Percentiles rank a stretch among this genome's conserved stretches.
These are phyloP conservation scores for Phialocephala subalpina DNA, from an alignment of 2,329 filamentous ascomycete genomes.

Conservation along the genomic window DNA sequence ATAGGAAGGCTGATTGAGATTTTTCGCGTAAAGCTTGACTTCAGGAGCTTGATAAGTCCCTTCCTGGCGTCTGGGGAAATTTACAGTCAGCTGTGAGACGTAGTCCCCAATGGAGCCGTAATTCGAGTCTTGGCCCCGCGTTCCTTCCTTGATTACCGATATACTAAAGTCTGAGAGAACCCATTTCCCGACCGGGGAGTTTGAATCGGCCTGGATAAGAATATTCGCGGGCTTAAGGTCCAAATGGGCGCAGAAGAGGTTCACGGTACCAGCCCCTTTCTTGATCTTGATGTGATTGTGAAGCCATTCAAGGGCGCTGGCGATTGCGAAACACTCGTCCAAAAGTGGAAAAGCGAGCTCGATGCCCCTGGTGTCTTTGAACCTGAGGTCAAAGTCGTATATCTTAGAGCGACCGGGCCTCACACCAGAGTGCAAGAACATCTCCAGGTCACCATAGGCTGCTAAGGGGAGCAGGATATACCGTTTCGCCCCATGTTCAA, in stretches of 20 bases:
- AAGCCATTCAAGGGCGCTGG: neutral
- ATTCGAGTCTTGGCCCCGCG: neutral
- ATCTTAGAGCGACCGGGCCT: neutral
- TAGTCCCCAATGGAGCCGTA: constrained; percentile 2
- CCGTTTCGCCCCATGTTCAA: neutral
- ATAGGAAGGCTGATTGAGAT: neutral
- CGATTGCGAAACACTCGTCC: neutral
- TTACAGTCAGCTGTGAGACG: neutral
- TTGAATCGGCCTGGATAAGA: neutral
- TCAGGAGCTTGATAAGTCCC: constrained; percentile 3
- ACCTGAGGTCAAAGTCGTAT: neutral
- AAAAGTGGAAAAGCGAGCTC: neutral
- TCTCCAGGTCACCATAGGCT: neutral
- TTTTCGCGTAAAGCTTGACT: neutral
- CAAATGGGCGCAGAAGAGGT: constrained; percentile 1
- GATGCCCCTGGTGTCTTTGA: neutral
- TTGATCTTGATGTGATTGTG: neutral
- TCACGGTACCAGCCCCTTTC: neutral
- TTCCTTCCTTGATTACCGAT: neutral
- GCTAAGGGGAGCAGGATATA: neutral
- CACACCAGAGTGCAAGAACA: neutral
- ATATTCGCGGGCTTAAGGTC: neutral
- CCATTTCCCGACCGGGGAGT: neutral
- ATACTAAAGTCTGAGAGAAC: neutral
- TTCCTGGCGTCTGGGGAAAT: neutral